A percentile compares a stretch with the other conserved stretches of the same genome.
phyloP scores from a whole-genome alignment of 176 grass and related monocot genomes.

The Sorghum bicolor region Sorghum_bicolor_NCBIv3 NC_012873.2:10812001-10812500 shows the following conservation, averaged over 20 bases:
- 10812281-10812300: conserved; percentile 17
- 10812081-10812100: conserved; percentile 28
- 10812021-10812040: conserved; percentile 24
- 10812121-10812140: conserved; percentile 42
- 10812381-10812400: too few species aligned
- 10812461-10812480: too few species aligned
- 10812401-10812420: too few species aligned
- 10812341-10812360: too few species aligned
- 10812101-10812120: neutral
- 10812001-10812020: conserved; percentile 31
- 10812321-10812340: neutral
- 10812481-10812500: too few species aligned
- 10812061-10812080: conserved; percentile 47
- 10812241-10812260: conserved; percentile 18
- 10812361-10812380: too few species aligned
- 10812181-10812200: conserved; percentile 37
- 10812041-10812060: neutral
- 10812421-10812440: too few species aligned
- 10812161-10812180: conserved; percentile 29
- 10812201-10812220: neutral
- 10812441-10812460: too few species aligned
- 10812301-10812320: neutral
- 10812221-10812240: conserved; percentile 28
- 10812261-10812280: conserved; percentile 9
- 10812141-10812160: conserved; percentile 33